These are phyloP conservation scores for Paracoccidioides brasiliensis DNA, from an alignment of 2,329 filamentous ascomycete species.

Conservation along the genomic window DNA sequence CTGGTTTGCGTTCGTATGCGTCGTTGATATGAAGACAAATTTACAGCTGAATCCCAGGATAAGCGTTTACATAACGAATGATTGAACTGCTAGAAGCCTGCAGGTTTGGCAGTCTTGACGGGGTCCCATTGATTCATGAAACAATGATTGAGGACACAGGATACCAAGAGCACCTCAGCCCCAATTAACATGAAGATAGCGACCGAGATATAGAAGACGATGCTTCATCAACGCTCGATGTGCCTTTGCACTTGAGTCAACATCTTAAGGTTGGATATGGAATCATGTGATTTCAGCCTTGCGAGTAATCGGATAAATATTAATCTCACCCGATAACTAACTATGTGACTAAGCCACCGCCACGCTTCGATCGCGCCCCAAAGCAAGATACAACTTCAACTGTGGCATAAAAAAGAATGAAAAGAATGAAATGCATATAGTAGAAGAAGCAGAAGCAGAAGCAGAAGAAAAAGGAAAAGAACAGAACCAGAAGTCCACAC, in stretches of 20 bases:
- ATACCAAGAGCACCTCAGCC: neutral
- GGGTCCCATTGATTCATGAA: neutral
- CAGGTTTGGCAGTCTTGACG: neutral
- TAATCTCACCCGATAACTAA: too few relatives aligned
- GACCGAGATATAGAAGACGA: neutral
- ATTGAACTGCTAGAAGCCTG: neutral
- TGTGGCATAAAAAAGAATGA: neutral
- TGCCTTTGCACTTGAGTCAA: neutral
- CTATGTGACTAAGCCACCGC: neutral
- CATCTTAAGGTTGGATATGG: neutral
- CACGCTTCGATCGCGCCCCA: neutral
- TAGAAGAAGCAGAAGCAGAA: neutral
- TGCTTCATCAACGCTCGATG: neutral
- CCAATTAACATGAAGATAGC: neutral
- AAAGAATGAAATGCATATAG: neutral
- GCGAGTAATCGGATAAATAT: neutral
- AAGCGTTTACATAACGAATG: neutral
- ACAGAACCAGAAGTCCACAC: neutral
- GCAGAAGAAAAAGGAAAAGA: too few relatives aligned
- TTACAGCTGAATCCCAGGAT: neutral
- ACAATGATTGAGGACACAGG: neutral
- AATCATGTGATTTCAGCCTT: neutral
- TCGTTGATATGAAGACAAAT: neutral
- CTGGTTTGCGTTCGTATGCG: neutral
- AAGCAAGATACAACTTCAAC: neutral